These are phyloP conservation scores for Quercus berberidifolia DNA, from an alignment of 306 rosid genomes.

Conservation along the genomic window DNA sequence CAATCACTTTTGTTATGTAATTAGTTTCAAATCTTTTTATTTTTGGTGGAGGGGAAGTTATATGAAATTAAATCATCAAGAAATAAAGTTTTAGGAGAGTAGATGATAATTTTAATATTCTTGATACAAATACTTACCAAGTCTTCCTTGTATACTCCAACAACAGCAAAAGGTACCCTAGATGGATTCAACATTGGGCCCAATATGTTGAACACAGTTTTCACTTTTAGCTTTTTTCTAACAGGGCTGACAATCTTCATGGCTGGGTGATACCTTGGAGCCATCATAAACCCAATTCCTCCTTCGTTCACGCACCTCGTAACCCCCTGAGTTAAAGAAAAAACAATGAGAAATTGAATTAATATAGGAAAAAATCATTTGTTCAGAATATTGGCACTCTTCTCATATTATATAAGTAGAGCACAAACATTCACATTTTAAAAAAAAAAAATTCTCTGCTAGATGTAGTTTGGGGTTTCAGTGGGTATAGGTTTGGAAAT, in stretches of 20 bases:
- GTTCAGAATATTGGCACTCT: neutral
- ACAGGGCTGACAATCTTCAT: conserved; percentile 80
- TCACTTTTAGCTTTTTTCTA: conserved; percentile 76
- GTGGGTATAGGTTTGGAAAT: too few relatives aligned
- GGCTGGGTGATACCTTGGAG: conserved; percentile 86
- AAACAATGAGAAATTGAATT: conserved; percentile 9
- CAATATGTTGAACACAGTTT: conserved; percentile 82
- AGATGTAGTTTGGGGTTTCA: neutral
- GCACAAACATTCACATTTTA: neutral
- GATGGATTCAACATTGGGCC: conserved; percentile 99
- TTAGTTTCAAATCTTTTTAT: neutral
- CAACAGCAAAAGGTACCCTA: conserved; percentile 78
- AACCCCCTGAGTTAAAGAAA: conserved; percentile 57
- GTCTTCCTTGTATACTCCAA: conserved; percentile 81
- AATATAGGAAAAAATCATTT: neutral
- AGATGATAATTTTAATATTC: neutral
- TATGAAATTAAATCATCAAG: neutral
- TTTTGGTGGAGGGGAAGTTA: too few relatives aligned
- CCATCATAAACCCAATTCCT: conserved; percentile 96
- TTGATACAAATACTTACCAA: conserved; percentile 44
- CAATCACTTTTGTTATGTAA: neutral
- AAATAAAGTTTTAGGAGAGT: neutral
- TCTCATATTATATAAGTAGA: neutral
- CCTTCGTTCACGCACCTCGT: conserved; percentile 63
- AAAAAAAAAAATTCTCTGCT: neutral